Percentiles rank a stretch among this genome's conserved stretches.
Evolutionary conservation across 2,329 filamentous ascomycete genomes (phyloP).

Genomic region (Mariannaea sp.): DNA sequence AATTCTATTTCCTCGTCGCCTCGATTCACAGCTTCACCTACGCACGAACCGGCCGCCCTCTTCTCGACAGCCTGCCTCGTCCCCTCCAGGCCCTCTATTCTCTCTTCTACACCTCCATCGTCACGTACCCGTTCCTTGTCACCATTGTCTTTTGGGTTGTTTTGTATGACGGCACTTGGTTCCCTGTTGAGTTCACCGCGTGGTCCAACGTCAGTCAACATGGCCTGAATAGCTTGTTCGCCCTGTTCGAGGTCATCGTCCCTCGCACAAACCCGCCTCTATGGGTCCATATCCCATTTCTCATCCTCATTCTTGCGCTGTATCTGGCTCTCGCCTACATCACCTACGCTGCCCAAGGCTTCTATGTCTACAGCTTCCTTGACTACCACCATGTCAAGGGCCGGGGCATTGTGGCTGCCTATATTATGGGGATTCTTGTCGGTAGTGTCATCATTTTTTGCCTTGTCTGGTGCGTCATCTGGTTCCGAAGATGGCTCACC

Average conservation of each 20-base stretch:
- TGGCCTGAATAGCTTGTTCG: conserved; percentile 73
- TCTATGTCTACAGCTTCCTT: conserved; percentile 82
- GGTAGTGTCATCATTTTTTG: conserved; percentile 59
- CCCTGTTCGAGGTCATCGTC: conserved; percentile 75
- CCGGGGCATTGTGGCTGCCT: conserved; percentile 61
- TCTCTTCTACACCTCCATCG: conserved; percentile 66
- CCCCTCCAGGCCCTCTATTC: conserved; percentile 67
- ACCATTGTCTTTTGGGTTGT: conserved; percentile 73
- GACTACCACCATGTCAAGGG: conserved; percentile 61
- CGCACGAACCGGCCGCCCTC: conserved; percentile 55
- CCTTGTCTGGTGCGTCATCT: conserved; percentile 56
- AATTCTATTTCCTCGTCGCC: conserved; percentile 75
- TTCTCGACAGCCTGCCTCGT: conserved; percentile 65
- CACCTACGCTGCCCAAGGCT: conserved; percentile 69
- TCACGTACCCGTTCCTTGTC: conserved; percentile 70
- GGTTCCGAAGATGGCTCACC: conserved; percentile 54
- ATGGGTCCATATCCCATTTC: conserved; percentile 68
- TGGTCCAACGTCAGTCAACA: conserved; percentile 77
- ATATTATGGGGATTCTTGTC: conserved; percentile 63
- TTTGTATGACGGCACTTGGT: conserved; percentile 60
- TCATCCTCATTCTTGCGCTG: conserved; percentile 70
- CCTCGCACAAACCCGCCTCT: conserved; percentile 64
- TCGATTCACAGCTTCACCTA: conserved; percentile 73
- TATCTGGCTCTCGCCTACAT: conserved; percentile 79
- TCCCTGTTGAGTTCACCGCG: conserved; percentile 52